These are phyloP conservation scores for Neurospora hispaniola DNA, from an alignment of 495 filamentous ascomycete genomes.

Conservation along the genomic window DNA sequence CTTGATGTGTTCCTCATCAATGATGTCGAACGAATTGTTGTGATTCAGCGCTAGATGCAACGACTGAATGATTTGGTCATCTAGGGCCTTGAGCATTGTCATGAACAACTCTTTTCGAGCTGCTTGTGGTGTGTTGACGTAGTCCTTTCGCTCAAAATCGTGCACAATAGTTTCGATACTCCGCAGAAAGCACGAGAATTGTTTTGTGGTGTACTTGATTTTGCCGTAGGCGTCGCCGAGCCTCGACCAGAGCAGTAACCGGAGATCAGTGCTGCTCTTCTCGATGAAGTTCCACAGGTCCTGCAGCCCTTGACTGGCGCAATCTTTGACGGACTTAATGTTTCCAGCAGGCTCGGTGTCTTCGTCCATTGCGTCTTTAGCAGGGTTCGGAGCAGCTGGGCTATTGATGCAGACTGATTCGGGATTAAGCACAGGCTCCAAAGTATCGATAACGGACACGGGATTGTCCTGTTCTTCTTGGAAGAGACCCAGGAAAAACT, in stretches of 20 bases:
- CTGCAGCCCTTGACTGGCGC: conserved; percentile 39
- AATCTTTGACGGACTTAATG: conserved; percentile 29
- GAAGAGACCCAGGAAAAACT: conserved; percentile 87
- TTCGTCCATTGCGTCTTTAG: neutral
- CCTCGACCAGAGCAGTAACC: conserved; percentile 77
- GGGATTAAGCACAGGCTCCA: conserved; percentile 85
- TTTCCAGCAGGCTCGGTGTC: conserved; percentile 3
- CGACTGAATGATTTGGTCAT: conserved; percentile 59
- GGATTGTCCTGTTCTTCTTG: conserved; percentile 56
- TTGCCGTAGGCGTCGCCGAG: conserved; percentile 76
- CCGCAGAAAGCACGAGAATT: conserved; percentile 73
- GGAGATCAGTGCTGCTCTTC: conserved; percentile 65
- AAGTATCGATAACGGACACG: conserved; percentile 71
- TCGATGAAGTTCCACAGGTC: conserved; percentile 80
- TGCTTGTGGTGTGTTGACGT: conserved; percentile 47
- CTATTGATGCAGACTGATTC: conserved; percentile 39
- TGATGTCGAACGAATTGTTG: conserved; percentile 65
- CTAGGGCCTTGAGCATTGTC: conserved; percentile 63
- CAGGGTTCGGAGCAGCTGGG: neutral
- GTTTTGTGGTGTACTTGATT: conserved; percentile 74
- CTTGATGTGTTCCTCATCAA: conserved; percentile 66
- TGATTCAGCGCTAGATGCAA: conserved; percentile 55
- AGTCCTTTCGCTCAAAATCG: conserved; percentile 56
- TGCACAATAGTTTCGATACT: conserved; percentile 71
- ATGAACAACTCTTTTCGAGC: conserved; percentile 58